Evolutionary conservation across 768 basidiomycete species (phyloP).

Genomic region (Cystobasidium onofrii): DNA sequence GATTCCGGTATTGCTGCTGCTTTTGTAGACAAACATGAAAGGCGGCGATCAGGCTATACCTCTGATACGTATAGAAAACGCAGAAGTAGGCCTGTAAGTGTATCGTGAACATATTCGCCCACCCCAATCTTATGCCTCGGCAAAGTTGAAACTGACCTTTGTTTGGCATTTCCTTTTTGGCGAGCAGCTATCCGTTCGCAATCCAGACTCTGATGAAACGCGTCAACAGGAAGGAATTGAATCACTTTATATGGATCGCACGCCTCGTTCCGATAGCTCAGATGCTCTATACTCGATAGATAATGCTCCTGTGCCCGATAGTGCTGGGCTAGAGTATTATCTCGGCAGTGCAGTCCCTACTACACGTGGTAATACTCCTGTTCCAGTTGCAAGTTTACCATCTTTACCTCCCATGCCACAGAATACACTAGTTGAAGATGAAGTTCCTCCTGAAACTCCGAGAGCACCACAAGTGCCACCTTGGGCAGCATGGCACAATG

Average conservation of each 20-base stretch:
- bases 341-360: not conserved
- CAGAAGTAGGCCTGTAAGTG: slow-evolving; percentile 17
- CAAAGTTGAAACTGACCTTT: not conserved
- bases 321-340: not conserved
- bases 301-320: not conserved
- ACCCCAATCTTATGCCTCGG: too few species aligned
- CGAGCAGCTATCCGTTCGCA: slow-evolving; percentile 11
- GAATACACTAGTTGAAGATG: not conserved
- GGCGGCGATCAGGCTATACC: slow-evolving; percentile 9
- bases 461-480: not conserved
- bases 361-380: not conserved
- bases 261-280: not conserved
- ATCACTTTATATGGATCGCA: not conserved
- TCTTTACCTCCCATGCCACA: not conserved
- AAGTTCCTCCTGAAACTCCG: not conserved
- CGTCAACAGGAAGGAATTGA: not conserved
- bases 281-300: not conserved
- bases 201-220: slow-evolving; percentile 27
- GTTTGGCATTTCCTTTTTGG: not conserved
- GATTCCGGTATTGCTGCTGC: not conserved
- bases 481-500: not conserved
- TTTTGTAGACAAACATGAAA: not conserved
- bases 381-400: not conserved
- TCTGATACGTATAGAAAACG: slow-evolving; percentile 22
- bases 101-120: too few species aligned